A percentile compares a stretch with the other conserved stretches of the same genome.
Evolutionary conservation across 2,329 filamentous ascomycete genomes (phyloP).

Genomic region (Leptographium flavum): DNA sequence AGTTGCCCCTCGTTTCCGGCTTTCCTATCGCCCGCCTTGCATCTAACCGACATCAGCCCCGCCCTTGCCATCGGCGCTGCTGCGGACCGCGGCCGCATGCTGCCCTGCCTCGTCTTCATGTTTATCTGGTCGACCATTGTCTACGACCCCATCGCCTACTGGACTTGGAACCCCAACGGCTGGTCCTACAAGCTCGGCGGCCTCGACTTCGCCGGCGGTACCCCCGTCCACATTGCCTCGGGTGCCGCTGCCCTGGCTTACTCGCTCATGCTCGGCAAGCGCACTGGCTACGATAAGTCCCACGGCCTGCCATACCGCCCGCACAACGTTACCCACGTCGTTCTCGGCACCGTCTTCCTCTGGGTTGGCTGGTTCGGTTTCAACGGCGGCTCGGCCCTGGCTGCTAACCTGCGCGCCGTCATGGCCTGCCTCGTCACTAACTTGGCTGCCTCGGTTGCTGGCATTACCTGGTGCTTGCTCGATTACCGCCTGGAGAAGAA

Average conservation of each 20-base stretch:
- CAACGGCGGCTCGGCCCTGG: slow-evolving; percentile 74
- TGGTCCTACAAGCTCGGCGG: slow-evolving; percentile 57
- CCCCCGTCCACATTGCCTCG: slow-evolving; percentile 61
- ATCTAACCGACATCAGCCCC: slow-evolving; percentile 21
- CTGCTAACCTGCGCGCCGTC: slow-evolving; percentile 71
- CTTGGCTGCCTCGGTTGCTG: slow-evolving; percentile 67
- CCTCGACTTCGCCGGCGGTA: slow-evolving; percentile 62
- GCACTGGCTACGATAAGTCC: slow-evolving; percentile 44
- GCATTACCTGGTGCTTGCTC: slow-evolving; percentile 70
- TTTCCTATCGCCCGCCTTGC: not conserved
- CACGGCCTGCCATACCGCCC: slow-evolving; percentile 52
- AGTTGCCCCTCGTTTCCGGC: slow-evolving; percentile 20
- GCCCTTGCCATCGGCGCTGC: slow-evolving; percentile 46
- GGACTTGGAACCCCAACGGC: slow-evolving; percentile 63
- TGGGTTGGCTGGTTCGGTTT: slow-evolving; percentile 98
- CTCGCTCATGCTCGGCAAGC: slow-evolving; percentile 58
- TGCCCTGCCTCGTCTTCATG: slow-evolving; percentile 50
- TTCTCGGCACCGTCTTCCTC: slow-evolving; percentile 59
- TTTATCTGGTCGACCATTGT: slow-evolving; percentile 60
- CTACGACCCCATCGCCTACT: slow-evolving; percentile 61
- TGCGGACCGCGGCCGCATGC: slow-evolving; percentile 46
- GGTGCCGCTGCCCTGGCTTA: slow-evolving; percentile 60
- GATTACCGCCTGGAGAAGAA: slow-evolving; percentile 87
- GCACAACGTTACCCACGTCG: slow-evolving; percentile 61
- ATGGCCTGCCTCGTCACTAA: slow-evolving; percentile 87